These are phyloP conservation scores for Choiromyces venosus DNA, from an alignment of 495 filamentous ascomycete species.

Conservation along the genomic window DNA sequence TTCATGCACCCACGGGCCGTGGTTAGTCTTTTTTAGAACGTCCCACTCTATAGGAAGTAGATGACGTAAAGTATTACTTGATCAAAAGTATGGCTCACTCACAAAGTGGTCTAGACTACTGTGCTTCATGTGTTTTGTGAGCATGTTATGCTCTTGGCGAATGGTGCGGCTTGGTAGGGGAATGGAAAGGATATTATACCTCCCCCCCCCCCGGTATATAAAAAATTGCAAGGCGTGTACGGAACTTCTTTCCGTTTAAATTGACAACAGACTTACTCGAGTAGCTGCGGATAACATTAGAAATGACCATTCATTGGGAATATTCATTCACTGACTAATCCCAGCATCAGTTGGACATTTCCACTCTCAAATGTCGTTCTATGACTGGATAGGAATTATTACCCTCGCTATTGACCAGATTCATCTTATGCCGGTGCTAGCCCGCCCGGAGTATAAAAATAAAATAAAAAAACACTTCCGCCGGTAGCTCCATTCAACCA, in stretches of 20 bases:
- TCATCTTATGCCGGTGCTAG: not conserved
- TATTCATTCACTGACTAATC: not conserved
- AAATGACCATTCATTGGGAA: not conserved
- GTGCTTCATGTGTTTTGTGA: too few relatives aligned
- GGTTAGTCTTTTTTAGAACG: too few relatives aligned
- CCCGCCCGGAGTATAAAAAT: not conserved
- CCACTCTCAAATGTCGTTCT: not conserved
- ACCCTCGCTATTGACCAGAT: not conserved
- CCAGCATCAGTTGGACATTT: not conserved
- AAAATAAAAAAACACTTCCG: too few relatives aligned
- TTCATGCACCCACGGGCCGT: too few relatives aligned
- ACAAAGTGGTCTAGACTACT: not conserved
- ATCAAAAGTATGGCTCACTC: not conserved
- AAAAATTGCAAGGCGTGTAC: not conserved
- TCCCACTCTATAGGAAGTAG: not conserved
- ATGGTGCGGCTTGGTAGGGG: not conserved
- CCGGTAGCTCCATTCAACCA: not conserved
- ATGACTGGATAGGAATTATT: not conserved
- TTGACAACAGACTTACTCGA: too few relatives aligned
- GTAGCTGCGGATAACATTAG: not conserved
- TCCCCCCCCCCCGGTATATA: not conserved
- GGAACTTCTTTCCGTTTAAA: not conserved
- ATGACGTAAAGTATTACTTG: not conserved
- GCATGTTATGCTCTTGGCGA: not conserved
- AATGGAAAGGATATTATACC: not conserved